These are phyloP conservation scores for Botrytis medusae DNA, from an alignment of 2,329 filamentous ascomycete genomes.

Conservation along the genomic window DNA sequence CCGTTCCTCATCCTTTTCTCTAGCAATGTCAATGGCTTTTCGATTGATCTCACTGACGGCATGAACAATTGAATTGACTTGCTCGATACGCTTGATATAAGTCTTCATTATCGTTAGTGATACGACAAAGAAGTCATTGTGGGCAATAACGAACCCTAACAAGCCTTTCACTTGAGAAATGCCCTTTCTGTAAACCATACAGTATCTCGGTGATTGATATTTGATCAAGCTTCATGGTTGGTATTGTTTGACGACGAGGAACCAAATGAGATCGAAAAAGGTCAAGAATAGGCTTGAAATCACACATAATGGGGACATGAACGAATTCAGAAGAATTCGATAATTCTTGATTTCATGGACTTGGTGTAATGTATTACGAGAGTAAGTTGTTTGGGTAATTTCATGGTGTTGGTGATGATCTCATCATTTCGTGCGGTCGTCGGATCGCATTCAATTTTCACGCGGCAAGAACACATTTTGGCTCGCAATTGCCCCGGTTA, in stretches of 20 bases:
- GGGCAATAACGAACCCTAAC: slow-evolving; percentile 9
- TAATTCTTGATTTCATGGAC: neutral
- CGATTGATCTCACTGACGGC: slow-evolving; percentile 29
- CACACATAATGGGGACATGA: neutral
- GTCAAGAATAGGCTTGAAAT: neutral
- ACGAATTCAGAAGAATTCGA: neutral
- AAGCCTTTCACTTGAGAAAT: slow-evolving; percentile 20
- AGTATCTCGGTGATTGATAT: slow-evolving; percentile 8
- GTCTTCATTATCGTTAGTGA: slow-evolving; percentile 12
- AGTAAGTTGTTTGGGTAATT: neutral
- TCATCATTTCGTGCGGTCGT: neutral
- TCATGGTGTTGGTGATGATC: neutral
- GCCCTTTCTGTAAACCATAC: neutral
- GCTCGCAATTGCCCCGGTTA: neutral
- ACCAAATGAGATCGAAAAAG: neutral
- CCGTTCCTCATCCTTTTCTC: slow-evolving; percentile 26
- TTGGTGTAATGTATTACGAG: neutral
- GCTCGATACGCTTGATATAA: slow-evolving; percentile 18
- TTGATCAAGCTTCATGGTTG: slow-evolving; percentile 1
- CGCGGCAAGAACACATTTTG: neutral
- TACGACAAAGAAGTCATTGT: neutral
- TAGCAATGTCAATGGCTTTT: slow-evolving; percentile 29
- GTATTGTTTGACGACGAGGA: neutral
- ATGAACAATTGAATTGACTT: slow-evolving; percentile 10
- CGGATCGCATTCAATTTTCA: neutral